Evolutionary conservation across 495 filamentous ascomycete genomes (phyloP), one percentile per base, ranked within the genome.

Genomic region (Penicillium pancosmium): DNA sequence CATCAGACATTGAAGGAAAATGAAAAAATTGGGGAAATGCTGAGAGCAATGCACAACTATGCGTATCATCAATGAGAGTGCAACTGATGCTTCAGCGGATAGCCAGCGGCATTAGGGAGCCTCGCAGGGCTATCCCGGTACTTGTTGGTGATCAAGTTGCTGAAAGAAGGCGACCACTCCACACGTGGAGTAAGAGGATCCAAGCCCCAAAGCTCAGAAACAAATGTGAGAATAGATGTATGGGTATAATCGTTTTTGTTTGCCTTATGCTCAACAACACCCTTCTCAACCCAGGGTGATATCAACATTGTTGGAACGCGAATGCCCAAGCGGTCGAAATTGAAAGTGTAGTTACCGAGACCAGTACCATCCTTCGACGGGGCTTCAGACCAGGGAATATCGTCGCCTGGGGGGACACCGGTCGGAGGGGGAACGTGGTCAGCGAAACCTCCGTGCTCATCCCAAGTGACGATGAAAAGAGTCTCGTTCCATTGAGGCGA

Each of bases 221-320:
- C 60, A 57, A 71, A 78, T 57, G 76, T 73, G 35, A 78, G 64
- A 43, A 80, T 73, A 5, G 76, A 78, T 23, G 77, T 77, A 50
- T 77, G 76, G 0, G 78, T 75, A 56, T 78, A 82, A 48, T 77
- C 70, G 19, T 70, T 72, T 2, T 50, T 43, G 43, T 68, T 59
- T 3, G 72, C 66, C 23, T 70, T 60, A 38, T 80, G 65, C 69
- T 81, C 74, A 3, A 82, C 69, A 5, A 66, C 15, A 0, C 78
- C 79, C 57, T 77, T 77, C n/a, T 57, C 63, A 0, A 81, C 76
- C 75, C 78, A 82, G 1, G 79, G 80, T 4, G 80, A 82, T 51
- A 81, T 80, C 21, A 83, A 63, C 5, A 82, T 59, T 0, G 80
- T 80, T 0, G 81, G 81, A 15, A 82, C 74, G 10, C 81, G 75